Percentiles rank a stretch among this genome's conserved stretches.
Evolutionary conservation across 441 rosid species (phyloP).

Genomic region (Bocquillonia castaneifolia): DNA sequence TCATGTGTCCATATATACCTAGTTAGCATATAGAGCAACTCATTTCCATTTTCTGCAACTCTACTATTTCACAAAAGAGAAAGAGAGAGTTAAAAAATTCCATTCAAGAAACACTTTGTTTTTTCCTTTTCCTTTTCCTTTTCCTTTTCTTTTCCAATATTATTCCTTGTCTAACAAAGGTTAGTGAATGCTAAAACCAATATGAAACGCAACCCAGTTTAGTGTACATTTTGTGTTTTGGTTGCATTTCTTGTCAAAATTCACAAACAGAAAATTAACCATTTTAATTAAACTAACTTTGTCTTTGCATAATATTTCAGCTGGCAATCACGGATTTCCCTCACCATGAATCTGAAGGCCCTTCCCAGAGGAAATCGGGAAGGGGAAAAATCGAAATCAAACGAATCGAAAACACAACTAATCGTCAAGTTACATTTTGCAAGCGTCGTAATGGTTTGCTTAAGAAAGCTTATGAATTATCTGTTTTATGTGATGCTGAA

Average conservation of each 20-base stretch:
- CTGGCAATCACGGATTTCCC: constrained; percentile 13
- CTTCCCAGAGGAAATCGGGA: constrained; percentile 59
- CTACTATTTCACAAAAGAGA: constrained; percentile 1
- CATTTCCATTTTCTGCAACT: constrained; percentile 20
- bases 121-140: background rate
- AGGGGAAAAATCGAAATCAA: constrained; percentile 98
- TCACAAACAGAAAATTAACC: too few species aligned
- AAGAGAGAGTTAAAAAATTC: too few species aligned
- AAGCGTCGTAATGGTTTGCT: constrained; percentile 86
- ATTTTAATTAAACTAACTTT: too few species aligned
- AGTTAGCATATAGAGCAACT: background rate
- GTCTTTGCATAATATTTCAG: too few species aligned
- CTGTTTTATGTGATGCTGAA: constrained; percentile 92
- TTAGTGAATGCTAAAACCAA: background rate
- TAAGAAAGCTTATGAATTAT: too few species aligned
- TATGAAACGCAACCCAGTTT: background rate
- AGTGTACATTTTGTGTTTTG: background rate
- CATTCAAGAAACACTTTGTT: background rate
- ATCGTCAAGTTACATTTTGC: constrained; percentile 94
- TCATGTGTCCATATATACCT: constrained; percentile 30
- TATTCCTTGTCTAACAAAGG: too few species aligned
- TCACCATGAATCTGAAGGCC: constrained; percentile 16
- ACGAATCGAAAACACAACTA: constrained; percentile 95
- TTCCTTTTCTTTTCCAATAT: background rate
- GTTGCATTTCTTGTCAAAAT: background rate